A percentile compares a stretch with the other conserved stretches of the same genome.
Conservation (phyloP, 108 stramenopile species). For the Cyclostephanos tholiformis region DNA sequence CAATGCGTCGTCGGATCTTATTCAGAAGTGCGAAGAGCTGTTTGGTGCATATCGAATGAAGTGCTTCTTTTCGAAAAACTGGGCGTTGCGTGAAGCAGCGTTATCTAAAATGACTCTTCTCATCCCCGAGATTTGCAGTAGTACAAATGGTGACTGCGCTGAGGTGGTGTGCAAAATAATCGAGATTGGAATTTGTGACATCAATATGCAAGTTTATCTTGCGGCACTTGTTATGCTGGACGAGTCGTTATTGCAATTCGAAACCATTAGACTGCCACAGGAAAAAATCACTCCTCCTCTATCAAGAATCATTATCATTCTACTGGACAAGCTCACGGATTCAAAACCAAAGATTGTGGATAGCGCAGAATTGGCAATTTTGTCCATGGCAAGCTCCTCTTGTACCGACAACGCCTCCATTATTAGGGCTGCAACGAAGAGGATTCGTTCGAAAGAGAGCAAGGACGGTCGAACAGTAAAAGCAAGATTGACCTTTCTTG, state of each 20-base stretch:
- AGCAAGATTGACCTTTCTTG: slow-evolving; percentile 42
- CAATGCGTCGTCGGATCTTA: slow-evolving; percentile 28
- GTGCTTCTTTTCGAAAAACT: slow-evolving; percentile 63
- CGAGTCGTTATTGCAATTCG: slow-evolving; percentile 46
- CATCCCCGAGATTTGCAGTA: slow-evolving; percentile 26
- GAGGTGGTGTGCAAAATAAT: slow-evolving; percentile 42
- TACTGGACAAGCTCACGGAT: slow-evolving; percentile 44
- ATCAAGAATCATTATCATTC: slow-evolving; percentile 28
- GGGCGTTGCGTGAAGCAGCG: slow-evolving; percentile 59
- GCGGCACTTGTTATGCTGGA: slow-evolving; percentile 46
- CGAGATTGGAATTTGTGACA: slow-evolving; percentile 38
- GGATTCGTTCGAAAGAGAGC: slow-evolving; percentile 38
- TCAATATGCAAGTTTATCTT: slow-evolving; percentile 52
- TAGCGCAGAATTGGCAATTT: slow-evolving; percentile 45
- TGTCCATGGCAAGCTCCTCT: slow-evolving; percentile 40
- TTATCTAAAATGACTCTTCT: slow-evolving; percentile 52
- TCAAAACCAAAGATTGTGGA: slow-evolving; percentile 47
- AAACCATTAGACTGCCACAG: slow-evolving; percentile 18
- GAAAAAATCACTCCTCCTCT: slow-evolving; percentile 16
- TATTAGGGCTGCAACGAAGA: slow-evolving; percentile 36
- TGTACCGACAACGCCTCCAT: slow-evolving; percentile 26
- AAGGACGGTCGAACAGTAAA: slow-evolving; percentile 37
- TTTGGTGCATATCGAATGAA: slow-evolving; percentile 54
- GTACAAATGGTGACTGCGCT: slow-evolving; percentile 30
- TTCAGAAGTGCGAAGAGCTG: slow-evolving; percentile 43